Evolutionary conservation across 257 asterid genomes (phyloP), one percentile per base, ranked within the genome.

Genomic region (Nicotiana sylvestris): DNA sequence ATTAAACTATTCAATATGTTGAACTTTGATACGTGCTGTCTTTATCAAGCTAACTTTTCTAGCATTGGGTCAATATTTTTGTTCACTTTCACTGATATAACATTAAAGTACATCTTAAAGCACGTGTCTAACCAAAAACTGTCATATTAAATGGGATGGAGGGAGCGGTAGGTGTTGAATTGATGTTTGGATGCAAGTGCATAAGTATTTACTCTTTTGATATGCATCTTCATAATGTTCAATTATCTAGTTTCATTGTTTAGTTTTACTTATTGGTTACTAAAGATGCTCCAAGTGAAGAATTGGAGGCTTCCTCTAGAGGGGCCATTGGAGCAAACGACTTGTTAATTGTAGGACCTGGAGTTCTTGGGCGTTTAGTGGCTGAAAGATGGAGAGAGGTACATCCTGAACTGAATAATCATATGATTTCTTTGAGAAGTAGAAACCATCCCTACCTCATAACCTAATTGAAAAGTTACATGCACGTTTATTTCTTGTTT

Each of bases 351-450:
- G 93, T 96, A 83, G 99, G 99, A 81, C 98, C 99, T 3, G 99
- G 99, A 64, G 98, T 96, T 85, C 88, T 96, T 66, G 99, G 99
- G 55, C 98, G 98, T 57, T 85, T 93, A 60, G 96, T 96, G 66
- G 98, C 99, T 80, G 93, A 93, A 84, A 89, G 91, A 89, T 96
- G 98, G 99, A 87, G 92, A 85, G 85, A 93, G 97, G 99, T 95
- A 91, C 76, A 78, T 61, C 62, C 80, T 46, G 62, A 49, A 51
- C 43, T 74, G 46, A 77, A 60, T 33, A 27, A 12, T 32, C 27
- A n/a, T 25, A 69, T 13, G 68, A 27, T 76, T 70, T 80, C 35
- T 87, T 62, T 80, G 80, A 72, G 60, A 72, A 25, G 60, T 72
- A 46, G 37, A n/a, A 70, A 43, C 35, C 33, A 70, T 21, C 78